phyloP scores from a whole-genome alignment of 1,139 yeast genomes.

The Lodderomyces margitis region DNA sequence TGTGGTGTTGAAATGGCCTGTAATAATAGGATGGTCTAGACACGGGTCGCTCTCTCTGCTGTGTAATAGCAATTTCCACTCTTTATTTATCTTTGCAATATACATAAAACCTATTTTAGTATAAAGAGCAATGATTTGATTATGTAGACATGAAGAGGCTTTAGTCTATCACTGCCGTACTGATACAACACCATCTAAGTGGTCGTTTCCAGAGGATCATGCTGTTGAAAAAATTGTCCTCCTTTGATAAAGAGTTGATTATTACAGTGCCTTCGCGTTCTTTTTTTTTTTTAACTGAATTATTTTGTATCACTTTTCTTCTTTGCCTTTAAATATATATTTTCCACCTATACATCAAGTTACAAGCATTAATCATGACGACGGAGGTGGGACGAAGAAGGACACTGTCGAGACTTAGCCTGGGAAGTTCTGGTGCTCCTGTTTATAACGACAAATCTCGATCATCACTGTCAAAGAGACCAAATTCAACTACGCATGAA shows the following conservation, averaged over 20 bases:
- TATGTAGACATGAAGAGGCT: too few relatives aligned
- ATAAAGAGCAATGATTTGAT: too few relatives aligned
- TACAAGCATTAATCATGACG: conserved; percentile 8
- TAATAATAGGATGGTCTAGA: too few relatives aligned
- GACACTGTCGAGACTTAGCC: conserved; percentile 13
- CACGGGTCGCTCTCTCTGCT: too few relatives aligned
- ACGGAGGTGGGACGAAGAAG: conserved; percentile 11
- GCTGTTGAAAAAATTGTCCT: too few relatives aligned
- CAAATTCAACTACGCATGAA: conserved; percentile 2
- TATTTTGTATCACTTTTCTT: conserved; percentile 6
- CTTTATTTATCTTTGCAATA: too few relatives aligned
- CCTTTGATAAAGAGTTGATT: neutral
- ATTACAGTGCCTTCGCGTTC: conserved; percentile 1
- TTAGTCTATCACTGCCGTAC: neutral
- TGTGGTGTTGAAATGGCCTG: too few relatives aligned
- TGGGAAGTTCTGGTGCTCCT: conserved; percentile 2
- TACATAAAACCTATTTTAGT: too few relatives aligned
- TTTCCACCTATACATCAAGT: neutral
- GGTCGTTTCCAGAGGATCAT: too few relatives aligned
- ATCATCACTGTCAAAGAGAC: conserved; percentile 4
- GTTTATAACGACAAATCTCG: conserved; percentile 6
- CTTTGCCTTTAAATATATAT: neutral
- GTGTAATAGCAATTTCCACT: too few relatives aligned
- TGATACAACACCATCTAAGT: too few relatives aligned
- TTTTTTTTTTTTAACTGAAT: conserved; percentile 6